phyloP scores from a whole-genome alignment of 2,329 filamentous ascomycete species.

The Scytalidium lignicola region DNA sequence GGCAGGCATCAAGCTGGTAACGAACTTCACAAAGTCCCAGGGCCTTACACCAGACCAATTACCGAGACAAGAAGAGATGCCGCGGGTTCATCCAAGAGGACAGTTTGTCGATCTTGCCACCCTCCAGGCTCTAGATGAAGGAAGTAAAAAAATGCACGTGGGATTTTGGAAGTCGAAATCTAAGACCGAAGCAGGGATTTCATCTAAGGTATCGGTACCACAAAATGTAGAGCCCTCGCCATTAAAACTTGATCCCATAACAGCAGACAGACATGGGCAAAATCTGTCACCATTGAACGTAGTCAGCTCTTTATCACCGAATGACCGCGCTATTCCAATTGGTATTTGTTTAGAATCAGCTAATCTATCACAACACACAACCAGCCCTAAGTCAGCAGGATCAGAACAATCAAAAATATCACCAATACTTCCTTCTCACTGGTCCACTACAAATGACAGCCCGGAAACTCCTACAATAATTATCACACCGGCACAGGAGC shows the following conservation, averaged over 20 bases:
- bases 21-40: constrained; percentile 52
- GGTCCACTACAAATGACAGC: constrained; percentile 7
- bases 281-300: constrained; percentile 10
- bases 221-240: not conserved
- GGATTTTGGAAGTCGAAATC: constrained; percentile 26
- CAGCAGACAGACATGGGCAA: not conserved
- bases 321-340: constrained; percentile 67
- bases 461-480: constrained; percentile 44
- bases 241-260: too few species aligned
- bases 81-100: constrained; percentile 13
- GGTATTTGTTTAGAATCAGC: constrained; percentile 61
- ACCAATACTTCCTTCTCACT: constrained; percentile 1
- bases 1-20: constrained; percentile 64
- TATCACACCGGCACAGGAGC: constrained; percentile 45
- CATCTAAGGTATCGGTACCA: constrained; percentile 2
- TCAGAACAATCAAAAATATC: constrained; percentile 21
- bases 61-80: constrained; percentile 26
- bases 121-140: constrained; percentile 50
- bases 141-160: constrained; percentile 11
- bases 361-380: constrained; percentile 37
- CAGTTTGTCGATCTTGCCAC: constrained; percentile 50
- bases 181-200: constrained; percentile 13
- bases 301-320: constrained; percentile 54
- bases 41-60: constrained; percentile 35
- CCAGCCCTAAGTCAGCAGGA: constrained; percentile 42